phyloP scores from a whole-genome alignment of 495 filamentous ascomycete genomes.

The Parathielavia hyrcaniae region DNA sequence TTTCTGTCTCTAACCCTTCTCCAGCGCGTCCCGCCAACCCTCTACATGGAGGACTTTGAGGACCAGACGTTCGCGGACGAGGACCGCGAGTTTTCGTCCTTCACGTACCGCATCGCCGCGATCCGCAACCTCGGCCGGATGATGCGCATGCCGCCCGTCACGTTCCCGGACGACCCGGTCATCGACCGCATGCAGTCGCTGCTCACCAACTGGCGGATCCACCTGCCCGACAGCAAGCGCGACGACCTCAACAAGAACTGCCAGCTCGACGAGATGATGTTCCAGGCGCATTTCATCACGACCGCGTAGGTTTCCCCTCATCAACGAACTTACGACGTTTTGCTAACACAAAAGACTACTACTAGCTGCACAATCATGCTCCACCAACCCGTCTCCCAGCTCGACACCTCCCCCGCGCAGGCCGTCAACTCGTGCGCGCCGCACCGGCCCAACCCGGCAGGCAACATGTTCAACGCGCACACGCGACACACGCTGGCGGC shows the following conservation, averaged over 20 bases:
- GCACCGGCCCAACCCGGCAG: conserved; percentile 46
- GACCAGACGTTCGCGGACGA: conserved; percentile 58
- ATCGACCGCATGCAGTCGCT: conserved; percentile 60
- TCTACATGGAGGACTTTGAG: conserved; percentile 64
- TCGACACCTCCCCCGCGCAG: conserved; percentile 49
- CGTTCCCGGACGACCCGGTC: conserved; percentile 41
- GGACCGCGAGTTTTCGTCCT: conserved; percentile 66
- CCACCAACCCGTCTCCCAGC: conserved; percentile 61
- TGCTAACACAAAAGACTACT: neutral
- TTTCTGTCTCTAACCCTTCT: neutral
- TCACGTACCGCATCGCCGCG: conserved; percentile 69
- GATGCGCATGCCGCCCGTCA: conserved; percentile 48
- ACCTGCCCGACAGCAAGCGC: conserved; percentile 69
- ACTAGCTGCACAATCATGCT: conserved; percentile 59
- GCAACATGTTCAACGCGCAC: conserved; percentile 60
- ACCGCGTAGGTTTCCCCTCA: conserved; percentile 45
- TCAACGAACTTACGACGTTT: neutral
- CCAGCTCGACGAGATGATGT: conserved; percentile 80
- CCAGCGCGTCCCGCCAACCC: conserved; percentile 56
- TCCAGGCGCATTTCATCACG: conserved; percentile 82
- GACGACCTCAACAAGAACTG: conserved; percentile 62
- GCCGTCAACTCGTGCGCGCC: conserved; percentile 55
- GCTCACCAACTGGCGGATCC: conserved; percentile 76
- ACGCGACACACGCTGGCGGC: conserved; percentile 74
- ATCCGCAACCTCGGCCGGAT: conserved; percentile 69